These are phyloP conservation scores for Ceratobasidium sp. DNA, from an alignment of 1,284 basidiomycete species.

Conservation along the genomic window DNA sequence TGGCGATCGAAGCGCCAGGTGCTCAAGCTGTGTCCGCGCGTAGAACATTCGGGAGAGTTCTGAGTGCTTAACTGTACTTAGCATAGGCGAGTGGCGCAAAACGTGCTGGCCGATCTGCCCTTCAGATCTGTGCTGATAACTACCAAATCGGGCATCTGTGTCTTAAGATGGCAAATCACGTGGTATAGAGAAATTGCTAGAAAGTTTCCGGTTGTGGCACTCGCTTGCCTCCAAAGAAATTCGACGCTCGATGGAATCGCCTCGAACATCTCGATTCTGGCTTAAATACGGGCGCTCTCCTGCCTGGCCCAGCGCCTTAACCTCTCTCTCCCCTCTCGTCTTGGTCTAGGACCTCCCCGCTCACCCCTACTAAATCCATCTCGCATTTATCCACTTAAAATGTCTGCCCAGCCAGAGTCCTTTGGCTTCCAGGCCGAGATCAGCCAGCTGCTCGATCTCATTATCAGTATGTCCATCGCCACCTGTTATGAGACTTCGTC, in stretches of 20 bases:
- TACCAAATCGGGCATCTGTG: too few species aligned
- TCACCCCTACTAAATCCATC: constrained; percentile 9
- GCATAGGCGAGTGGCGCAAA: too few species aligned
- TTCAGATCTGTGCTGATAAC: too few species aligned
- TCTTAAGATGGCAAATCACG: too few species aligned
- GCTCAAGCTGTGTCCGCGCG: neutral
- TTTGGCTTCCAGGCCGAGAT: constrained; percentile 98
- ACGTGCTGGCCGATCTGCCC: too few species aligned
- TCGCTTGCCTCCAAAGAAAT: constrained; percentile 29
- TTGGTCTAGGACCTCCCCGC: neutral
- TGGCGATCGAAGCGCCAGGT: constrained; percentile 24
- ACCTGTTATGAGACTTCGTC: constrained; percentile 4
- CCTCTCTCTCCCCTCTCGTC: constrained; percentile 9
- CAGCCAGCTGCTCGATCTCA: constrained; percentile 91
- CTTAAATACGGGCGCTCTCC: constrained; percentile 42
- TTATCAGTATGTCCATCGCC: constrained; percentile 72
- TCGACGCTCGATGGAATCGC: constrained; percentile 31
- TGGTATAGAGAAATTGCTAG: constrained; percentile 34
- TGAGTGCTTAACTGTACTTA: too few species aligned
- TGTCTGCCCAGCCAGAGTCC: constrained; percentile 75
- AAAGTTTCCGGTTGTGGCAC: constrained; percentile 22
- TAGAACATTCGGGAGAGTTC: too few species aligned
- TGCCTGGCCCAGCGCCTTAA: neutral
- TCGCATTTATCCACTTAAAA: constrained; percentile 58
- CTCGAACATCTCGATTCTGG: constrained; percentile 29